Conservation (phyloP, 2,329 filamentous ascomycete species). For the Alternaria sp. region DNA sequence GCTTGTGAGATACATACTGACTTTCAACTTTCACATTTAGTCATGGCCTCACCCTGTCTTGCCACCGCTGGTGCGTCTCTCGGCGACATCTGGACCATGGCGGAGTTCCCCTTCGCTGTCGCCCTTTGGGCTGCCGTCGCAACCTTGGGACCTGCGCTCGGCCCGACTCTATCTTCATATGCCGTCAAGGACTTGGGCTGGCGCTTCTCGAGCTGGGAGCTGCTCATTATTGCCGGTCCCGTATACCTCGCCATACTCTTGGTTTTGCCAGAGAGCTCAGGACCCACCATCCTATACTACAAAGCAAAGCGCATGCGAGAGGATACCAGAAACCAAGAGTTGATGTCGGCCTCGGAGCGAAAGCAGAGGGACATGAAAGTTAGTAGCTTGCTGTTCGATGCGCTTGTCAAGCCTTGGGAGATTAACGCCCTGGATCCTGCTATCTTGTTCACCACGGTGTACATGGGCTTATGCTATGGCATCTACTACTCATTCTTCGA, state of each 20-base stretch:
- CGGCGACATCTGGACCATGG: slow-evolving; percentile 48
- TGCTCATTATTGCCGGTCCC: slow-evolving; percentile 76
- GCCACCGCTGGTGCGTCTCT: slow-evolving; percentile 48
- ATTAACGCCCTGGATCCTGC: slow-evolving; percentile 84
- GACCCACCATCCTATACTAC: slow-evolving; percentile 63
- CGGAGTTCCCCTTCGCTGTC: slow-evolving; percentile 54
- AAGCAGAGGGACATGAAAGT: slow-evolving; percentile 60
- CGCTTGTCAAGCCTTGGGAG: slow-evolving; percentile 79
- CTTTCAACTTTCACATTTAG: not conserved
- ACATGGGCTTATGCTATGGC: slow-evolving; percentile 83
- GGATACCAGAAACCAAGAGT: slow-evolving; percentile 69
- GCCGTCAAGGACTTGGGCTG: slow-evolving; percentile 74
- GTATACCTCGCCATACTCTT: slow-evolving; percentile 80
- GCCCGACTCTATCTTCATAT: slow-evolving; percentile 74
- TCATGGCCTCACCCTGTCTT: slow-evolving; percentile 48
- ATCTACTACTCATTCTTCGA: slow-evolving; percentile 79
- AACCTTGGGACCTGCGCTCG: slow-evolving; percentile 69
- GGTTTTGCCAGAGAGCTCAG: slow-evolving; percentile 86
- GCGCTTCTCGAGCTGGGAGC: slow-evolving; percentile 87
- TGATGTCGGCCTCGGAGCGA: slow-evolving; percentile 81
- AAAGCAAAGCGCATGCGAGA: slow-evolving; percentile 78
- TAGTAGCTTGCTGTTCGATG: slow-evolving; percentile 57
- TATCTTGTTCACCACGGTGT: slow-evolving; percentile 80
- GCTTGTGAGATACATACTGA: not conserved
- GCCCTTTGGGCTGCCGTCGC: slow-evolving; percentile 53